Evolutionary conservation across 2,329 filamentous ascomycete species (phyloP), one percentile per base, ranked within the genome.

Genomic region (Penicillium sp.): DNA sequence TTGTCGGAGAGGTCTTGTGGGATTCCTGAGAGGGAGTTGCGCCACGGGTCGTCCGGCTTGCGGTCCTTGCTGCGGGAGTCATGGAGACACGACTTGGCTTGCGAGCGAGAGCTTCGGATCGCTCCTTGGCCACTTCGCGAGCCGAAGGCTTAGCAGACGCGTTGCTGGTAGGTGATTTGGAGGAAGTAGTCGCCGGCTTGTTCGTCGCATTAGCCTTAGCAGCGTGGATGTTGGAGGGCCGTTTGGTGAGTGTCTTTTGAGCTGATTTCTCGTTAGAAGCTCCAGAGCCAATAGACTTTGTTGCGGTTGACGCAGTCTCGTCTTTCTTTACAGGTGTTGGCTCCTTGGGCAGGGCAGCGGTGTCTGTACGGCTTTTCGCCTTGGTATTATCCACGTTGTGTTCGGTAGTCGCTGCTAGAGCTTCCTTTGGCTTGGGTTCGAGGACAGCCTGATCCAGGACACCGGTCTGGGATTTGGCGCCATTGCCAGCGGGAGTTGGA

Each of bases 81-180:
- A 71, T 44, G 12, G 67, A 63, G 31, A 65, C 50, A 24, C 67
- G 69, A 48, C 66, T 70, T 6, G 68, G 56, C 55, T 71, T 74
- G 50, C 66, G 65, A 18, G 54, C 51, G 29, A 62, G 52, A 33
- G 60, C 58, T 47, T 64, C 67, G n/a, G 62, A 29, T 4, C 67
- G 56, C 28, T 67, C 65, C 51, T 63, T 69, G n/a, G 65, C 65
- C 16, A 60, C 54, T 23, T 69, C 65, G 57, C 64, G 45, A 64
- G 69, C 51, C 61, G 74, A 49, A 54, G 57, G 33, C 54, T 55
- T 67, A 21, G 65, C 33, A 16, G 52, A 48, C 18, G 58, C 56
- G 13, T 52, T 58, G 41, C 31, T 58, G 33, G 57, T 52, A 16
- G 62, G 36, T 2, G 63, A 36, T 47, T 65, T 70, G n/a, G 60